Evolutionary conservation across 2,329 filamentous ascomycete species (phyloP).

Genomic region (Fragosphaeria purpurea): DNA sequence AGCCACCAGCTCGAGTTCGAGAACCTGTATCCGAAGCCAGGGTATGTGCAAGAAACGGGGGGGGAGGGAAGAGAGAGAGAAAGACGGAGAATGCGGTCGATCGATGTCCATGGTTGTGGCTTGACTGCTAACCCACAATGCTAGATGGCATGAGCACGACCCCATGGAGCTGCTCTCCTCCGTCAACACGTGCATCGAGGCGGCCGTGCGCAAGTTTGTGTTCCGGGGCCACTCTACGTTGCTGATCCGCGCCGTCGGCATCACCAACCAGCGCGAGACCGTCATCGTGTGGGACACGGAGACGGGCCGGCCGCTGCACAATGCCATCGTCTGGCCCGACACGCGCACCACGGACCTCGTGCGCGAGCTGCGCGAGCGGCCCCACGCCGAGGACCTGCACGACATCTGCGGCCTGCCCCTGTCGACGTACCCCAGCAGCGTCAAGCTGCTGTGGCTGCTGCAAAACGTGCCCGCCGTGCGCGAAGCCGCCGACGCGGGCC

Average conservation of each 20-base stretch:
- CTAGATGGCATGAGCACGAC: slow-evolving; percentile 84
- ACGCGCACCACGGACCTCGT: slow-evolving; percentile 66
- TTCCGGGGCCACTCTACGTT: slow-evolving; percentile 55
- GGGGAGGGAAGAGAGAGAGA: too few species aligned
- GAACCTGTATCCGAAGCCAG: slow-evolving; percentile 74
- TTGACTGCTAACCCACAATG: too few species aligned
- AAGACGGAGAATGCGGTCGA: too few species aligned
- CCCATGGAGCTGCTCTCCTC: slow-evolving; percentile 65
- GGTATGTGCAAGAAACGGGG: slow-evolving; percentile 35
- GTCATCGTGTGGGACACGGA: slow-evolving; percentile 74
- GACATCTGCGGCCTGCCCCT: slow-evolving; percentile 71
- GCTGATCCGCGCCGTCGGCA: slow-evolving; percentile 68
- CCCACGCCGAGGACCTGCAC: slow-evolving; percentile 58
- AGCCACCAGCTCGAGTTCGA: slow-evolving; percentile 80
- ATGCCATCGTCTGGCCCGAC: slow-evolving; percentile 86
- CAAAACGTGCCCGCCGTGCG: slow-evolving; percentile 59
- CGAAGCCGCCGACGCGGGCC: slow-evolving; percentile 64
- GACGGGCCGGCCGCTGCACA: slow-evolving; percentile 71
- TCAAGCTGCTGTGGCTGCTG: slow-evolving; percentile 77
- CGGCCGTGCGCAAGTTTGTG: slow-evolving; percentile 60
- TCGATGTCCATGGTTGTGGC: too few species aligned
- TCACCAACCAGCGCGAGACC: slow-evolving; percentile 87
- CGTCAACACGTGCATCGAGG: slow-evolving; percentile 70
- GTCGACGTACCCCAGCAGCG: slow-evolving; percentile 79
- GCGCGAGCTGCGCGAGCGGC: slow-evolving; percentile 59